Evolutionary conservation across 2,329 filamentous ascomycete species (phyloP).

Genomic region (Aureobasidium sp.): DNA sequence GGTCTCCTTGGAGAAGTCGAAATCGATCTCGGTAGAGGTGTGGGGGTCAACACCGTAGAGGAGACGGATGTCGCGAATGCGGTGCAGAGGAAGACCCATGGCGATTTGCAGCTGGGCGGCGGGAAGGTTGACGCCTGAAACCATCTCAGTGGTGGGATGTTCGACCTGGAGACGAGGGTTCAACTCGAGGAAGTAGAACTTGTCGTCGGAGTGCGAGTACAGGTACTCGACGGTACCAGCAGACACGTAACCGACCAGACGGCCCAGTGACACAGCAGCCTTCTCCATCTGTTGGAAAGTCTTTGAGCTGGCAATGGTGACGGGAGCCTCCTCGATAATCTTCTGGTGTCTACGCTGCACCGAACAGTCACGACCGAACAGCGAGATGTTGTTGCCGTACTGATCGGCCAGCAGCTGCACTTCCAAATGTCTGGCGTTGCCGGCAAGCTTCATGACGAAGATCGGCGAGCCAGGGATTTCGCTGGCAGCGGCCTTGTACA

Average conservation of each 20-base stretch:
- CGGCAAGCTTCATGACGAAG: conserved; percentile 99
- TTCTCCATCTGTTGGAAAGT: conserved; percentile 97
- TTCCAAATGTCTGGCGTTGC: conserved; percentile 92
- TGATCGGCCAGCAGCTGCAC: conserved; percentile 96
- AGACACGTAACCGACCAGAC: conserved; percentile 94
- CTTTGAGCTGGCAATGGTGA: conserved; percentile 82
- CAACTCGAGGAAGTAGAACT: conserved; percentile 98
- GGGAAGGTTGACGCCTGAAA: conserved; percentile 92
- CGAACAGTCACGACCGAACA: conserved; percentile 97
- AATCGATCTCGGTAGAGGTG: conserved; percentile 81
- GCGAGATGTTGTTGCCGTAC: conserved; percentile 99
- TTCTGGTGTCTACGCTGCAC: conserved; percentile 98
- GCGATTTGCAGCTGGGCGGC: conserved; percentile 97
- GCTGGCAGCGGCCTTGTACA: conserved; percentile 93
- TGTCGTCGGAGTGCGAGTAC: conserved; percentile 95
- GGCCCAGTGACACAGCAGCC: conserved; percentile 87
- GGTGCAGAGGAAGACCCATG: conserved; percentile 94
- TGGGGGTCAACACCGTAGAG: conserved; percentile 94
- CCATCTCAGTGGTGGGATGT: conserved; percentile 99
- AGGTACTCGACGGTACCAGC: conserved; percentile 98
- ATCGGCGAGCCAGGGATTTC: conserved; percentile 98
- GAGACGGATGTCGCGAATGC: conserved; percentile 91
- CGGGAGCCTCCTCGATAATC: conserved; percentile 98
- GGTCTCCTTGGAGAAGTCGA: conserved; percentile 83
- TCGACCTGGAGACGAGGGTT: conserved; percentile 99